A percentile compares a stretch with the other conserved stretches of the same genome.
phyloP scores from a whole-genome alignment of 371 early-diverging fungal species.

The Batrachochytrium dendrobatidis region DNA sequence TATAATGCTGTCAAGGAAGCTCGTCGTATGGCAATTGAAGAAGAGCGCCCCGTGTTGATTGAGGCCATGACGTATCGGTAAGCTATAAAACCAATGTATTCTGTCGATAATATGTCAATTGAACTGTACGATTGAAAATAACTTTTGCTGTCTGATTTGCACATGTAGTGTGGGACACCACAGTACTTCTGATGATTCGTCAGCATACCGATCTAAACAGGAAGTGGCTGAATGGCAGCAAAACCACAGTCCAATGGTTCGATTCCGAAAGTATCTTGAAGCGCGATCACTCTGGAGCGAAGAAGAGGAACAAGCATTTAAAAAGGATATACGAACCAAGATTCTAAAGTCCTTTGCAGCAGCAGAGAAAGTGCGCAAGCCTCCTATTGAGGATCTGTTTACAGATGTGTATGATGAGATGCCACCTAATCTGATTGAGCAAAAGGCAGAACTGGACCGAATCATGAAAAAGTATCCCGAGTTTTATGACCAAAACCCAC shows the following conservation, averaged over 20 bases:
- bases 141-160: not conserved
- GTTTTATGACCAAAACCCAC: not conserved
- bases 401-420: constrained; percentile 90
- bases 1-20: constrained; percentile 87
- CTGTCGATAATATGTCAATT: not conserved
- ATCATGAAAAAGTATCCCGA: constrained; percentile 55
- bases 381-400: constrained; percentile 72
- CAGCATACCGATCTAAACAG: constrained; percentile 81
- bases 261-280: constrained; percentile 86
- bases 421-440: constrained; percentile 65
- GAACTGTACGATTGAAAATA: constrained; percentile 4
- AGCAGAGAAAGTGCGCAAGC: constrained; percentile 87
- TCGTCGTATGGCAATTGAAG: constrained; percentile 66
- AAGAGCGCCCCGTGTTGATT: constrained; percentile 84
- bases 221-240: constrained; percentile 90
- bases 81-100: not conserved
- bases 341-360: constrained; percentile 70
- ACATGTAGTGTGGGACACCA: constrained; percentile 81
- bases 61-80: constrained; percentile 95
- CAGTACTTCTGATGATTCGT: constrained; percentile 95
- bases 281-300: constrained; percentile 76
- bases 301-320: constrained; percentile 52
- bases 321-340: constrained; percentile 48
- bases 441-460: constrained; percentile 68
- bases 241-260: constrained; percentile 81